These are phyloP conservation scores for Mimosa bimucronata DNA, from an alignment of 306 rosid species.

Conservation along the genomic window DNA sequence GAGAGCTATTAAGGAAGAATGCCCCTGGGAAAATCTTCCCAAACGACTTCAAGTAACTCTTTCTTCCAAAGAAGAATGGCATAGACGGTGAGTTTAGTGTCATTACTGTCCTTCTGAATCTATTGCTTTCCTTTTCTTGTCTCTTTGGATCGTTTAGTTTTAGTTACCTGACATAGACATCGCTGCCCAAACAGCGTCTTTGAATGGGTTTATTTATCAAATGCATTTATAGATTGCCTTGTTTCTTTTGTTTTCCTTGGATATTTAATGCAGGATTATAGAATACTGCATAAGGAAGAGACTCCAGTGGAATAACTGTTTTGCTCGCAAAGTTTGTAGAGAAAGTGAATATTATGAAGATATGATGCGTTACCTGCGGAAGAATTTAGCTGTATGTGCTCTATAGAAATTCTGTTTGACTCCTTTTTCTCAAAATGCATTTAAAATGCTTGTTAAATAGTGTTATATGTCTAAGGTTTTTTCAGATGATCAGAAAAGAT, in stretches of 20 bases:
- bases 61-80: constrained; percentile 94
- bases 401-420: constrained; percentile 29
- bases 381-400: constrained; percentile 81
- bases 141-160: neutral
- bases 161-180: constrained; percentile 11
- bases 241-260: constrained; percentile 19
- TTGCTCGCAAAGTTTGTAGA: constrained; percentile 84
- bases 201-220: constrained; percentile 13
- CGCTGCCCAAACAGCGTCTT: constrained; percentile 3
- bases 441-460: constrained; percentile 17
- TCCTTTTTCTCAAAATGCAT: constrained; percentile 31
- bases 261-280: constrained; percentile 64
- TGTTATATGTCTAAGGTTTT: neutral
- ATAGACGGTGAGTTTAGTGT: constrained; percentile 64
- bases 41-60: constrained; percentile 81
- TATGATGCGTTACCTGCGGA: constrained; percentile 91
- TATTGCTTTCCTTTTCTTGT: neutral
- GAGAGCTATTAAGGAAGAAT: constrained; percentile 88
- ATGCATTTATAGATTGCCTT: constrained; percentile 7
- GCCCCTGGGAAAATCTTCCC: constrained; percentile 91
- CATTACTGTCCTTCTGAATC: neutral
- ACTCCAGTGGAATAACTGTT: constrained; percentile 80
- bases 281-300: constrained; percentile 91
- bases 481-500: constrained; percentile 29
- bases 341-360: constrained; percentile 96